Percentiles rank a stretch among this genome's conserved stretches.
Evolutionary conservation across 1,284 basidiomycete species (phyloP).

Genomic region (Coniferiporia weirii): DNA sequence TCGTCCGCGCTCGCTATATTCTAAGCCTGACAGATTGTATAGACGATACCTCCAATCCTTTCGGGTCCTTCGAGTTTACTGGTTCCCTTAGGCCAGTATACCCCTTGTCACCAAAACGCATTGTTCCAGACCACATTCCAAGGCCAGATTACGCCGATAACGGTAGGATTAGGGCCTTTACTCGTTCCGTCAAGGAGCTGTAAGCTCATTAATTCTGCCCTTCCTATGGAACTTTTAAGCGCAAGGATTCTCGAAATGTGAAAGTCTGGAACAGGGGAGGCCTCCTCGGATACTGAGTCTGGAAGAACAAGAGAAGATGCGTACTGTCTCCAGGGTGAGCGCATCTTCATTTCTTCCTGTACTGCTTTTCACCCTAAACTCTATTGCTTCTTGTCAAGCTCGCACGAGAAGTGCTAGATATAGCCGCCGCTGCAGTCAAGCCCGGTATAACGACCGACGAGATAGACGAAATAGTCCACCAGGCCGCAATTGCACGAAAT

Average conservation of each 20-base stretch:
- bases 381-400: constrained; percentile 46
- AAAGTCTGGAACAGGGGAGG: constrained; percentile 52
- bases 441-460: constrained; percentile 96
- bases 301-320: constrained; percentile 78
- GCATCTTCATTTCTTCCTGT: background rate
- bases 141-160: constrained; percentile 75
- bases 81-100: constrained; percentile 72
- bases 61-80: constrained; percentile 60
- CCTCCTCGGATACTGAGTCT: constrained; percentile 57
- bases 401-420: constrained; percentile 86
- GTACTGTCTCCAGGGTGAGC: constrained; percentile 68
- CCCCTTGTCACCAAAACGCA: constrained; percentile 66
- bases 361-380: constrained; percentile 18
- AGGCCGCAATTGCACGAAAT: constrained; percentile 86
- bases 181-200: constrained; percentile 25
- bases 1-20: background rate
- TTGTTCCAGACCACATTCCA: constrained; percentile 70
- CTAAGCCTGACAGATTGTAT: background rate
- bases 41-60: constrained; percentile 76
- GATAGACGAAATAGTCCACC: constrained; percentile 93
- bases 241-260: constrained; percentile 58
- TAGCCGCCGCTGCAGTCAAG: constrained; percentile 77
- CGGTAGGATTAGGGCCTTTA: constrained; percentile 42
- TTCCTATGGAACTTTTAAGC: constrained; percentile 18
- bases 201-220: constrained; percentile 25